Conservation (phyloP, 148 eudicot species). For the Cornus kousa region DNA sequence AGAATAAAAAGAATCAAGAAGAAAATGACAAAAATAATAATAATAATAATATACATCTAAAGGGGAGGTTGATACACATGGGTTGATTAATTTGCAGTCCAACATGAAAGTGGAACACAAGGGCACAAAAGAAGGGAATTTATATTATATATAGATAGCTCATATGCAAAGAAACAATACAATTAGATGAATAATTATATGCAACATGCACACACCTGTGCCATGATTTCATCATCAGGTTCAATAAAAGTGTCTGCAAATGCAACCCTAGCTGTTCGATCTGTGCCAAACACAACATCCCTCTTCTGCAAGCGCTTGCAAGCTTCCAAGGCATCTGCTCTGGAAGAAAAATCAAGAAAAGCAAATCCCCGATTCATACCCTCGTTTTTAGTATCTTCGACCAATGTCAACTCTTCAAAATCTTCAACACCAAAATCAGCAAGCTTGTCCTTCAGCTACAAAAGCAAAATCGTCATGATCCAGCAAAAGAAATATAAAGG, state of each 20-base stretch:
- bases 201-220: constrained; percentile 7
- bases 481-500: background rate
- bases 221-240: constrained; percentile 16
- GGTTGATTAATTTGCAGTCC: background rate
- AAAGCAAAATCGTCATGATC: constrained; percentile 2
- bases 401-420: constrained; percentile 4
- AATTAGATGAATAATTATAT: background rate
- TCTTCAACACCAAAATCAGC: background rate
- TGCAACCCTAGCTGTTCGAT: constrained; percentile 16
- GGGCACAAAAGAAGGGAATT: background rate
- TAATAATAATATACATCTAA: background rate
- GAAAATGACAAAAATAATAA: background rate
- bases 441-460: constrained; percentile 11
- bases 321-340: constrained; percentile 9
- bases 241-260: constrained; percentile 7
- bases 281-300: constrained; percentile 18
- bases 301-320: constrained; percentile 6
- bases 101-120: background rate
- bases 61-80: background rate
- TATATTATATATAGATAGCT: background rate
- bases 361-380: constrained; percentile 10
- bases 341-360: constrained; percentile 6
- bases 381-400: constrained; percentile 3
- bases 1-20: background rate
- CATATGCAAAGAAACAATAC: background rate